A percentile compares a stretch with the other conserved stretches of the same genome.
Evolutionary conservation across 2,329 filamentous ascomycete species (phyloP).

Genomic region (Epichloe gansuensis): DNA sequence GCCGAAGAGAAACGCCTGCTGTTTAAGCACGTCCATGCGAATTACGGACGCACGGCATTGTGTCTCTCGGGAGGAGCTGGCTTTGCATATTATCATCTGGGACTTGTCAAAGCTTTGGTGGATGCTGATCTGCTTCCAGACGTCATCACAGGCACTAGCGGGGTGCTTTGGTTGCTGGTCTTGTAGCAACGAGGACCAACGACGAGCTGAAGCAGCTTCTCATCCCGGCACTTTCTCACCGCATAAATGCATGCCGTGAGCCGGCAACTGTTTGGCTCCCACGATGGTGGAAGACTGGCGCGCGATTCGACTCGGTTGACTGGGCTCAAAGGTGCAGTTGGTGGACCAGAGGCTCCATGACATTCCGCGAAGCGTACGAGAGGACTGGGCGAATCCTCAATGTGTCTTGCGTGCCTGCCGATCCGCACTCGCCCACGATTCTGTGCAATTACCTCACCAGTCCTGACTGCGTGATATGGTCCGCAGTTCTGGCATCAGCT

Average conservation of each 20-base stretch:
- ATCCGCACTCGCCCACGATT: slow-evolving; percentile 85
- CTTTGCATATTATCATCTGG: slow-evolving; percentile 95
- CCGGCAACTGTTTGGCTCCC: slow-evolving; percentile 61
- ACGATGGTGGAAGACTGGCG: slow-evolving; percentile 86
- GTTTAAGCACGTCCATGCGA: slow-evolving; percentile 81
- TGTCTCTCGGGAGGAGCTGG: slow-evolving; percentile 88
- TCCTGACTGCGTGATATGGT: slow-evolving; percentile 97
- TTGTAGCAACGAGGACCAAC: slow-evolving; percentile 82
- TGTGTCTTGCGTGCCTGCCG: slow-evolving; percentile 88
- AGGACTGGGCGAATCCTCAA: slow-evolving; percentile 90
- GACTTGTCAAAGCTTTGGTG: slow-evolving; percentile 77
- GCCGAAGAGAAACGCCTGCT: slow-evolving; percentile 64
- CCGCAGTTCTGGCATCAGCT: slow-evolving; percentile 84
- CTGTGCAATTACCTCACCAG: slow-evolving; percentile 91
- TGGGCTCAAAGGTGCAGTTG: slow-evolving; percentile 80
- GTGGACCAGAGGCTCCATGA: slow-evolving; percentile 86
- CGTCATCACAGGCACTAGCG: slow-evolving; percentile 93
- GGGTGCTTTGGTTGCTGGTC: slow-evolving; percentile 81
- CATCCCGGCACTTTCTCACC: slow-evolving; percentile 72
- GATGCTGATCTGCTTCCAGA: slow-evolving; percentile 79
- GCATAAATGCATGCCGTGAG: slow-evolving; percentile 79
- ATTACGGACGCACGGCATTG: slow-evolving; percentile 83
- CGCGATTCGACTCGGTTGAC: slow-evolving; percentile 83
- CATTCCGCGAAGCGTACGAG: slow-evolving; percentile 89
- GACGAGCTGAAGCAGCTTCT: slow-evolving; percentile 78